Evolutionary conservation across 2,329 filamentous ascomycete genomes (phyloP).

Genomic region (Aspergillus sp.): DNA sequence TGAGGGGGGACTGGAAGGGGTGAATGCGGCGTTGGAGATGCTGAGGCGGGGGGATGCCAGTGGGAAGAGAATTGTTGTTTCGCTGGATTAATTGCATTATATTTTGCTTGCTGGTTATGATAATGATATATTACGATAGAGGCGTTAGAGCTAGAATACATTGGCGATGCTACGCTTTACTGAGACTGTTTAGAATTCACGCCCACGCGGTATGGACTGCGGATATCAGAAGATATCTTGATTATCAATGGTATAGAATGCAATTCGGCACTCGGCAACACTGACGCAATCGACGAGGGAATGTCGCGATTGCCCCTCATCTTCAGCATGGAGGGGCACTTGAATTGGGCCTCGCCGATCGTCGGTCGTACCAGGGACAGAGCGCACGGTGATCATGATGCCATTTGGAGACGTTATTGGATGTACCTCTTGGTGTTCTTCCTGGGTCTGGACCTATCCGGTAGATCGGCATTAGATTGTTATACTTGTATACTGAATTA

Average conservation of each 20-base stretch:
- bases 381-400: not conserved
- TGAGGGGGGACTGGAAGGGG: slow-evolving; percentile 61
- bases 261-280: too few species aligned
- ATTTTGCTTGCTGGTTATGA: not conserved
- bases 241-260: not conserved
- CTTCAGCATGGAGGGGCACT: not conserved
- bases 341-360: not conserved
- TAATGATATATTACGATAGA: not conserved
- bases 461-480: too few species aligned
- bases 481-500: too few species aligned
- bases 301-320: not conserved
- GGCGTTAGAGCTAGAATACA: not conserved
- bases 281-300: not conserved
- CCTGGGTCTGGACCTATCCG: not conserved
- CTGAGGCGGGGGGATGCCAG: slow-evolving; percentile 66
- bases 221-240: too few species aligned
- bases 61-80: slow-evolving; percentile 68
- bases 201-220: too few species aligned
- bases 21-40: slow-evolving; percentile 68
- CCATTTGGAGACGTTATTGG: slow-evolving; percentile 2
- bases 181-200: too few species aligned
- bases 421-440: not conserved
- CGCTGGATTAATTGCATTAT: slow-evolving; percentile 15
- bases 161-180: too few species aligned
- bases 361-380: not conserved